Evolutionary conservation across 2,329 filamentous ascomycete genomes (phyloP).

Genomic region (Xylariomycetidae sp.): DNA sequence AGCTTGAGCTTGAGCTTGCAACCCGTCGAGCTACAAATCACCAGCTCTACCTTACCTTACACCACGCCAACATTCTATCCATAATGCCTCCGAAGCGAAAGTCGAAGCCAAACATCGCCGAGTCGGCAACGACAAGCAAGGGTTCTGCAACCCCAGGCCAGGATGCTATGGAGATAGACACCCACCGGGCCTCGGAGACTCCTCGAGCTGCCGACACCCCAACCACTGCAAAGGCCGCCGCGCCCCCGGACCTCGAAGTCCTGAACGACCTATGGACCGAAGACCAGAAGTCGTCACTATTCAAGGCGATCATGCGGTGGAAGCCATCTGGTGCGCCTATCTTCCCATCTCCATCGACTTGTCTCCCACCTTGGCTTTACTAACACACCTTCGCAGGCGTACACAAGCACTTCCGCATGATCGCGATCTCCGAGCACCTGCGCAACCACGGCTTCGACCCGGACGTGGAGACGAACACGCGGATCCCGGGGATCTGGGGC

Average conservation of each 20-base stretch:
- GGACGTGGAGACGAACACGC: constrained; percentile 67
- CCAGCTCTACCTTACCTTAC: neutral
- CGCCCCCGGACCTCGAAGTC: constrained; percentile 33
- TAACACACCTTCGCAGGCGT: constrained; percentile 51
- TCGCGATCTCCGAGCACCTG: constrained; percentile 75
- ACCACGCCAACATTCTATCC: neutral
- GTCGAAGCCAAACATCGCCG: constrained; percentile 48
- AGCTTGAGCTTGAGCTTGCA: neutral
- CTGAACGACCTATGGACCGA: constrained; percentile 81
- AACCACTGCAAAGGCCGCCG: constrained; percentile 24
- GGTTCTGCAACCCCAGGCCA: constrained; percentile 39
- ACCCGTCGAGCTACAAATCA: neutral
- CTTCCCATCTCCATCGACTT: neutral
- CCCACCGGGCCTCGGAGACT: constrained; percentile 48
- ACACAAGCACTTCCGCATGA: constrained; percentile 91
- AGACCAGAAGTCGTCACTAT: constrained; percentile 86
- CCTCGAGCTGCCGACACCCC: constrained; percentile 34
- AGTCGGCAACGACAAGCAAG: constrained; percentile 54
- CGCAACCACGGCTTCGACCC: constrained; percentile 75
- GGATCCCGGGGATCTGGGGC: constrained; percentile 85
- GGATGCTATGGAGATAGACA: constrained; percentile 54
- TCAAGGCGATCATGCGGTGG: constrained; percentile 89
- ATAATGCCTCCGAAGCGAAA: constrained; percentile 68
- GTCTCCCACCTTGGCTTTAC: neutral
- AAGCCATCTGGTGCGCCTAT: constrained; percentile 74